Conservation (phyloP, 1,284 basidiomycete species). For the Papiliotrema laurentii region DNA sequence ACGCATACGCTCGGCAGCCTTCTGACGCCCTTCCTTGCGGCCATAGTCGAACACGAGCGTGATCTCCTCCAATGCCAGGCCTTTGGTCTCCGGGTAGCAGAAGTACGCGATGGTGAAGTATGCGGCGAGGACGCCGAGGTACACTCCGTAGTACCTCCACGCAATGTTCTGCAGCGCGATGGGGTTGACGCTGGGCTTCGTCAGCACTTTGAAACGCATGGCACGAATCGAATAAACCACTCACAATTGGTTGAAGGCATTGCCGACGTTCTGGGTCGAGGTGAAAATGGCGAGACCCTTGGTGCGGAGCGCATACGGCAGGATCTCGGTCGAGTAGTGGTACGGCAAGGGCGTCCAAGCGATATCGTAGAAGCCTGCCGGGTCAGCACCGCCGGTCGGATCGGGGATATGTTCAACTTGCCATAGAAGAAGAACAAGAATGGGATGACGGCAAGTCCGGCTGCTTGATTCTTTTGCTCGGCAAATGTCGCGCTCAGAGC, state of each 20-base stretch:
- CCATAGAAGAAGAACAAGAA: constrained; percentile 36
- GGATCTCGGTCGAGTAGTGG: constrained; percentile 24
- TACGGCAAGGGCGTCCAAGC: constrained; percentile 13
- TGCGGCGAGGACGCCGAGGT: constrained; percentile 22
- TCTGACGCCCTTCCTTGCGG: not conserved
- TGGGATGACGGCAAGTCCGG: constrained; percentile 34
- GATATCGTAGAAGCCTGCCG: constrained; percentile 24
- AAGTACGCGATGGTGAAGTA: constrained; percentile 27
- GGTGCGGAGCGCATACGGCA: constrained; percentile 22
- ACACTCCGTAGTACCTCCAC: constrained; percentile 59
- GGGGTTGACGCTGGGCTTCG: constrained; percentile 56
- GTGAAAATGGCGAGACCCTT: constrained; percentile 25
- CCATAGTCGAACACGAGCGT: constrained; percentile 26
- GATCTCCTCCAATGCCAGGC: constrained; percentile 33
- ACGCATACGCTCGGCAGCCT: not conserved
- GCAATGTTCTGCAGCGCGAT: constrained; percentile 58
- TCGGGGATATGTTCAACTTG: too few relatives aligned
- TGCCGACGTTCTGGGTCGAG: constrained; percentile 8
- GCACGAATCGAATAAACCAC: not conserved
- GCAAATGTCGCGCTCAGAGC: constrained; percentile 28
- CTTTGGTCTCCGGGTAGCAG: constrained; percentile 38
- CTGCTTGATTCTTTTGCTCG: constrained; percentile 12
- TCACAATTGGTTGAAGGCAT: constrained; percentile 7
- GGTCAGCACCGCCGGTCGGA: too few relatives aligned
- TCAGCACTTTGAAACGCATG: not conserved